Conservation (phyloP, 2,329 filamentous ascomycete species). For the Ophiognomonia clavigignenti-juglandacearum region DNA sequence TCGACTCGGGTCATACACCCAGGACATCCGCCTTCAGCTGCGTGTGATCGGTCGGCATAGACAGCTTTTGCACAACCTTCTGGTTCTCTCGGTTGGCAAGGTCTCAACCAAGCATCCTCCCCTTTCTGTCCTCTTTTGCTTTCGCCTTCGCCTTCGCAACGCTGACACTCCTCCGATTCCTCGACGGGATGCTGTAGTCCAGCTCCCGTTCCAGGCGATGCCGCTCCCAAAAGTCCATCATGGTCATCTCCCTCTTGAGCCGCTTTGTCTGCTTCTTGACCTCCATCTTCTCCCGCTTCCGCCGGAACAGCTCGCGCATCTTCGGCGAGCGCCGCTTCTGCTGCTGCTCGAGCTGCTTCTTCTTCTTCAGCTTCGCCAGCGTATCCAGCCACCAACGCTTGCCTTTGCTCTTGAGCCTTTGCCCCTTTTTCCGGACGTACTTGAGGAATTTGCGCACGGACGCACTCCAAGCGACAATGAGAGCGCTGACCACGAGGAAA, state of each 20-base stretch:
- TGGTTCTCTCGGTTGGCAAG: no score
- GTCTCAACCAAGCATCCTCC: no score
- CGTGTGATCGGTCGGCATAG: no score
- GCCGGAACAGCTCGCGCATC: neutral
- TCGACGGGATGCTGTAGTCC: slow-evolving; percentile 4
- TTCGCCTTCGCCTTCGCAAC: no score
- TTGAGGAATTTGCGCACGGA: slow-evolving; percentile 1
- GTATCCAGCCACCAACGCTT: neutral
- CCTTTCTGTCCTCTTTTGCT: no score
- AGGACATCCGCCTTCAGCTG: no score
- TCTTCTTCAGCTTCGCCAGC: neutral
- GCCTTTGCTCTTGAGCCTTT: neutral
- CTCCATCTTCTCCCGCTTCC: neutral
- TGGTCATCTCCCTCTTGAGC: slow-evolving; percentile 5
- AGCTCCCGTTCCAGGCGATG: slow-evolving; percentile 4
- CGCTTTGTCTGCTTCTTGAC: slow-evolving; percentile 2
- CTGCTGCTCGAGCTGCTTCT: no score
- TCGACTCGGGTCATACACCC: no score
- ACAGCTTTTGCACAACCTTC: no score
- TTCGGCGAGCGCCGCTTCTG: neutral
- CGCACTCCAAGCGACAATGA: slow-evolving; percentile 5
- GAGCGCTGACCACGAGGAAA: neutral
- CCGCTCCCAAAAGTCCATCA: slow-evolving; percentile 11
- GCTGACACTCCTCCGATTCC: slow-evolving; percentile 5
- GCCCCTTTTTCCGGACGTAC: neutral